These are phyloP conservation scores for Dillenia turbinata DNA, from an alignment of 164 flowering plant species.

Conservation along the genomic window DNA sequence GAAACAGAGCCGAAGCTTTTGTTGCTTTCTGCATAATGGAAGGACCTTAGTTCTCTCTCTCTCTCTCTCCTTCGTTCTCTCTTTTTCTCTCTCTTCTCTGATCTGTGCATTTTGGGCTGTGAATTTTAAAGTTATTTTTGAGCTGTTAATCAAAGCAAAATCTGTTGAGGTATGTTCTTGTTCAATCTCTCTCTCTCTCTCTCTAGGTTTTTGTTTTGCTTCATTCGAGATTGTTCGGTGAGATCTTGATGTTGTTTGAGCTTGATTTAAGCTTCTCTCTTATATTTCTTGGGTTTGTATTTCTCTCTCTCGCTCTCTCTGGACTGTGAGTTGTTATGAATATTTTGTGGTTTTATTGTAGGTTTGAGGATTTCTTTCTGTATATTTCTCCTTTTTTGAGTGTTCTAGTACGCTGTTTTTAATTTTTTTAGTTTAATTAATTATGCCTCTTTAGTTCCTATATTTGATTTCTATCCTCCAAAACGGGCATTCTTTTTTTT, in stretches of 20 bases:
- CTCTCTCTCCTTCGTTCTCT: neutral
- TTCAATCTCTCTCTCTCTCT: neutral
- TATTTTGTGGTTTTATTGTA: neutral
- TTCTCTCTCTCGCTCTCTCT: neutral
- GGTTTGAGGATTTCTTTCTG: neutral
- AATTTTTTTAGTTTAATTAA: no score
- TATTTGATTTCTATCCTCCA: no score
- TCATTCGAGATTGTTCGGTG: neutral
- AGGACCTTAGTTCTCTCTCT: constrained; percentile 34
- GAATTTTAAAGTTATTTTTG: neutral
- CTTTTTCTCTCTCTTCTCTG: neutral
- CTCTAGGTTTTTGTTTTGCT: neutral
- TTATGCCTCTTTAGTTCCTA: no score
- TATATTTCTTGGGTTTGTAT: neutral
- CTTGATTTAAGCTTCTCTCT: neutral
- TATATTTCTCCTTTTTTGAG: no score
- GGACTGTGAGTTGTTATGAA: neutral
- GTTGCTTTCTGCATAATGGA: constrained; percentile 57
- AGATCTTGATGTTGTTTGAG: neutral
- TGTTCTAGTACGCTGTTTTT: no score
- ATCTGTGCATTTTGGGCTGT: neutral
- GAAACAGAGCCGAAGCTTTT: constrained; percentile 20
- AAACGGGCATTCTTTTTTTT: no score
- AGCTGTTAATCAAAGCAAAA: neutral
- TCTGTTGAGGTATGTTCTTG: constrained; percentile 4